Evolutionary conservation across 1,284 basidiomycete genomes (phyloP), one percentile per base, ranked within the genome.

Genomic region (Apiotrichum brassicae): DNA sequence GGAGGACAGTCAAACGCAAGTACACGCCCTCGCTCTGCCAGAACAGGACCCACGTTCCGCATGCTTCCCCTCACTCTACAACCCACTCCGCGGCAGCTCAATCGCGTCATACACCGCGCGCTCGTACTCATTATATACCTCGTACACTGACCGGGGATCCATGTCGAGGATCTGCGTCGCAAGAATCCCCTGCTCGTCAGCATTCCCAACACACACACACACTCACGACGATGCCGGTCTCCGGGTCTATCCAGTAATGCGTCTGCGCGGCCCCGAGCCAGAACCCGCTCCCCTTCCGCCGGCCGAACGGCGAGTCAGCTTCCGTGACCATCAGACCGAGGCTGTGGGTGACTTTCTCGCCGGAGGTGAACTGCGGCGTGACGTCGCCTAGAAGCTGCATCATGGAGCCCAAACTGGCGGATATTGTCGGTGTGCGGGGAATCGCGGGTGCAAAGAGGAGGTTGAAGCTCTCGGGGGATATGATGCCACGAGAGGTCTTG

Each of bases 231-330:
- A 62, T 41, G 20, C 56, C 56, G 3, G 49, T 49, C 19, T 28
- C 35, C 6, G 61, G 61, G 53, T 59, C 59, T 26, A 63, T 32
- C 53, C 57, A 58, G 44, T 46, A 61, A 42, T 51, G 30, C 3
- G 59, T 61, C 50, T 59, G 54, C 3, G 57, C 57, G 19, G 57
- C 58, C 5, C 61, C 61, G 24, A 53, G 57, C 54, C 54, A 63
- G 33, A 37, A 37, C 4, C 48, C 57, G 16, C 47, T 48, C 24
- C 59, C 59, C n/a, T 26, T 42, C 34, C 51, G 46, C 34, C 56
- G 45, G 1, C 61, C 61, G 11, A 37, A 24, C 23, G 40, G 24
- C 12, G 36, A 44, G 26, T 44, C 46, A 3, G n/a, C 38, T 6
- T 38, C 33, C 22, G 35, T 22, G 35, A 49, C 28, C 18, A 22